Conservation (phyloP, 768 basidiomycete species). For the Boletellus ananiceps region DNA sequence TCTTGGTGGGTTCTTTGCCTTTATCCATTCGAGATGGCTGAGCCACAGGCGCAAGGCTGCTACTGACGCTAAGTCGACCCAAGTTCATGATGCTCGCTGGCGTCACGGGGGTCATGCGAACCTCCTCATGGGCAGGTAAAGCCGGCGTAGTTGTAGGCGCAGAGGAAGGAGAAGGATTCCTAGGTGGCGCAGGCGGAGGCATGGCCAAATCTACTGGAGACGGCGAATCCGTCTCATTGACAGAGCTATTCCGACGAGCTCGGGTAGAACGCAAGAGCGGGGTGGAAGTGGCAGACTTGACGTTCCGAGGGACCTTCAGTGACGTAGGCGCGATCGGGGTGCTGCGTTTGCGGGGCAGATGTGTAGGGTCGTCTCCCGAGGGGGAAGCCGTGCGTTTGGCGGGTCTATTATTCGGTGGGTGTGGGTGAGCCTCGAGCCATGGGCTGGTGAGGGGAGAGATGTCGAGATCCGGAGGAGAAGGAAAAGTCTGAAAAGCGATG, state of each 20-base stretch:
- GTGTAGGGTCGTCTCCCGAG: constrained; percentile 46
- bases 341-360: constrained; percentile 50
- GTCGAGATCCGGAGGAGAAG: constrained; percentile 54
- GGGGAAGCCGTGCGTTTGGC: constrained; percentile 56
- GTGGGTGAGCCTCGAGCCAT: constrained; percentile 64
- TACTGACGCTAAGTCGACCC: constrained; percentile 53
- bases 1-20: constrained; percentile 28
- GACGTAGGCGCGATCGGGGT: constrained; percentile 34
- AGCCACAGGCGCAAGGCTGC: constrained; percentile 34
- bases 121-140: constrained; percentile 12
- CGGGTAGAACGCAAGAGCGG: constrained; percentile 50
- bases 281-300: constrained; percentile 55
- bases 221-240: constrained; percentile 56
- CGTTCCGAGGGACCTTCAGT: constrained; percentile 23
- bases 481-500: constrained; percentile 58
- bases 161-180: constrained; percentile 13
- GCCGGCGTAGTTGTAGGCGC: not conserved
- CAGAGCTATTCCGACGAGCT: constrained; percentile 38
- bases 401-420: constrained; percentile 24
- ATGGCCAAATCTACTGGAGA: constrained; percentile 86
- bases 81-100: constrained; percentile 94
- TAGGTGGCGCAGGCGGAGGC: constrained; percentile 75
- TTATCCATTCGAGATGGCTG: constrained; percentile 20
- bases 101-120: constrained; percentile 70
- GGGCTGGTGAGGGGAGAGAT: constrained; percentile 79